These are phyloP conservation scores for Rhododendron williamsianum DNA, from an alignment of 148 eudicot species.

Conservation along the genomic window DNA sequence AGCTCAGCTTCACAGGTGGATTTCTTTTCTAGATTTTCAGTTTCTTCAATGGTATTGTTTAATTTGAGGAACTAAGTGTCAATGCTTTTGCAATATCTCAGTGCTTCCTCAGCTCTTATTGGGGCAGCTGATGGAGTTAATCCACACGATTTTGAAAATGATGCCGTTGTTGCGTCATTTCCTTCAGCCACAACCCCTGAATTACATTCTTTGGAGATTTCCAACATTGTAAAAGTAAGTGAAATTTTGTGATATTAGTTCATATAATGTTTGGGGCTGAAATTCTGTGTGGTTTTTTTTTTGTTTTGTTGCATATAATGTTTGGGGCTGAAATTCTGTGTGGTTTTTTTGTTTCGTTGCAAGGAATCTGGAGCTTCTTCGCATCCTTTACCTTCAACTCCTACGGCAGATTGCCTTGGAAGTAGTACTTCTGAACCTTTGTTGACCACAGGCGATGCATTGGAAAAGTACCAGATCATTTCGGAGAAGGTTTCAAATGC, in stretches of 20 bases:
- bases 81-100: slow-evolving; percentile 26
- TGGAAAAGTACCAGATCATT: slow-evolving; percentile 79
- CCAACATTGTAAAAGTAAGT: slow-evolving; percentile 44
- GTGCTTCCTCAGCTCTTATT: slow-evolving; percentile 42
- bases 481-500: slow-evolving; percentile 59
- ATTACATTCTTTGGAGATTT: slow-evolving; percentile 39
- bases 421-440: slow-evolving; percentile 51
- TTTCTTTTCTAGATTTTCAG: slow-evolving; percentile 5
- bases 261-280: not conserved
- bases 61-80: not conserved
- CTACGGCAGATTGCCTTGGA: slow-evolving; percentile 47
- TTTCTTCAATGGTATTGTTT: not conserved
- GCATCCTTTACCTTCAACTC: slow-evolving; percentile 38
- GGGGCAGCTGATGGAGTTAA: slow-evolving; percentile 39
- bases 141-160: slow-evolving; percentile 50
- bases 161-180: slow-evolving; percentile 36
- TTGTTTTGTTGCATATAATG: slow-evolving; percentile 10
- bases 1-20: slow-evolving; percentile 53
- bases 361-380: slow-evolving; percentile 57
- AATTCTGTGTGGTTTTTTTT: not conserved
- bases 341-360: slow-evolving; percentile 8
- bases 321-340: not conserved
- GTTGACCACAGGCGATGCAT: slow-evolving; percentile 75
- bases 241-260: not conserved
- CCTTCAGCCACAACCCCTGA: slow-evolving; percentile 51